Evolutionary conservation across 2,329 filamentous ascomycete genomes (phyloP).

Genomic region (Talaromyces piceae): DNA sequence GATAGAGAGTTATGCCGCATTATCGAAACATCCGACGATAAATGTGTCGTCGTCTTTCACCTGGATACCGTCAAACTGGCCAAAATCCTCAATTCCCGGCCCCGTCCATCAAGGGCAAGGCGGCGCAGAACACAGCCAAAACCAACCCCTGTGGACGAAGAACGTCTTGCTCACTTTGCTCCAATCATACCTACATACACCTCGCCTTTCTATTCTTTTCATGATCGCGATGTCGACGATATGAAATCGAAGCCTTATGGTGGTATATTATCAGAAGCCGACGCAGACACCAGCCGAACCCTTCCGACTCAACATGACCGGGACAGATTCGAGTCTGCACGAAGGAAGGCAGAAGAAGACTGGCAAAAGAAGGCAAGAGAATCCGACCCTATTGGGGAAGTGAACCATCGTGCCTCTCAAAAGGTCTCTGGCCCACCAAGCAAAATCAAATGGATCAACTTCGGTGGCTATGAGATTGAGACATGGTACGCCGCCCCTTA

Average conservation of each 20-base stretch:
- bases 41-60: slow-evolving; percentile 53
- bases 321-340: slow-evolving; percentile 79
- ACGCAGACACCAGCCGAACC: slow-evolving; percentile 87
- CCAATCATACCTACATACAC: slow-evolving; percentile 59
- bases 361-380: slow-evolving; percentile 65
- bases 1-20: slow-evolving; percentile 35
- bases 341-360: slow-evolving; percentile 83
- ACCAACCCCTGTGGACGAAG: slow-evolving; percentile 31
- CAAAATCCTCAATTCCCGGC: slow-evolving; percentile 52
- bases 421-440: slow-evolving; percentile 82
- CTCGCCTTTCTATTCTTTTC: slow-evolving; percentile 79
- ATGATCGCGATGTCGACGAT: slow-evolving; percentile 83
- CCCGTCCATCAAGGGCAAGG: slow-evolving; percentile 45
- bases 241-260: slow-evolving; percentile 90
- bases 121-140: slow-evolving; percentile 42
- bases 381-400: slow-evolving; percentile 57
- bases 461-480: slow-evolving; percentile 95
- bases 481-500: slow-evolving; percentile 99
- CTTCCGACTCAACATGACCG: slow-evolving; percentile 74
- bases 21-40: slow-evolving; percentile 35
- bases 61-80: slow-evolving; percentile 53
- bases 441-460: slow-evolving; percentile 98
- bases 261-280: slow-evolving; percentile 78
- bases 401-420: slow-evolving; percentile 56
- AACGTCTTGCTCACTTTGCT: slow-evolving; percentile 50